Conservation (phyloP, 2,329 filamentous ascomycete species). For the Geosmithia morbida region DNA sequence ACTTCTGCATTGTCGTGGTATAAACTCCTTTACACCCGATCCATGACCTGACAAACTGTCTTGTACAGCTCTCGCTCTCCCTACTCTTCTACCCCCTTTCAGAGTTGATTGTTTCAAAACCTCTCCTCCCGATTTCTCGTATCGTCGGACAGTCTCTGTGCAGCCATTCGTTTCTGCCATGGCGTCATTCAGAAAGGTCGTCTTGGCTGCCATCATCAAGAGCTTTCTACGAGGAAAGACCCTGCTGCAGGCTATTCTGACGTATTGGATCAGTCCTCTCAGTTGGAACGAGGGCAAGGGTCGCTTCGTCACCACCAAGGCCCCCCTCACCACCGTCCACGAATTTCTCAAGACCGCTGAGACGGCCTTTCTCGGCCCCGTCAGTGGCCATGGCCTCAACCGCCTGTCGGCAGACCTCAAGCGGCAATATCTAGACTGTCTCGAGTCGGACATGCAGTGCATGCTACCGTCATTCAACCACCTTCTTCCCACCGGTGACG, state of each 20-base stretch:
- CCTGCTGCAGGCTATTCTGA: constrained; percentile 39
- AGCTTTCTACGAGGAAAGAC: constrained; percentile 45
- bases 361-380: constrained; percentile 30
- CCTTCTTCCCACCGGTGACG: constrained; percentile 44
- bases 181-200: constrained; percentile 38
- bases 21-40: neutral
- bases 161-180: constrained; percentile 41
- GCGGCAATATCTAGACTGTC: constrained; percentile 36
- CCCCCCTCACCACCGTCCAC: constrained; percentile 16
- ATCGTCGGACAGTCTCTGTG: constrained; percentile 5
- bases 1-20: neutral
- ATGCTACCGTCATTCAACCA: constrained; percentile 56
- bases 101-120: neutral
- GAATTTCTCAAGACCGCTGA: constrained; percentile 45
- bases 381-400: constrained; percentile 28
- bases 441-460: constrained; percentile 36
- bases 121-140: neutral
- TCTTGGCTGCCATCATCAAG: constrained; percentile 39
- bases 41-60: neutral
- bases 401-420: constrained; percentile 34
- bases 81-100: neutral
- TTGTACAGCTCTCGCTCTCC: neutral
- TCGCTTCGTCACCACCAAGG: constrained; percentile 3
- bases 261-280: constrained; percentile 34
- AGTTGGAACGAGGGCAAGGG: constrained; percentile 11